Evolutionary conservation across 2,329 filamentous ascomycete genomes (phyloP).

Genomic region (Pestalotiopsis sp.): DNA sequence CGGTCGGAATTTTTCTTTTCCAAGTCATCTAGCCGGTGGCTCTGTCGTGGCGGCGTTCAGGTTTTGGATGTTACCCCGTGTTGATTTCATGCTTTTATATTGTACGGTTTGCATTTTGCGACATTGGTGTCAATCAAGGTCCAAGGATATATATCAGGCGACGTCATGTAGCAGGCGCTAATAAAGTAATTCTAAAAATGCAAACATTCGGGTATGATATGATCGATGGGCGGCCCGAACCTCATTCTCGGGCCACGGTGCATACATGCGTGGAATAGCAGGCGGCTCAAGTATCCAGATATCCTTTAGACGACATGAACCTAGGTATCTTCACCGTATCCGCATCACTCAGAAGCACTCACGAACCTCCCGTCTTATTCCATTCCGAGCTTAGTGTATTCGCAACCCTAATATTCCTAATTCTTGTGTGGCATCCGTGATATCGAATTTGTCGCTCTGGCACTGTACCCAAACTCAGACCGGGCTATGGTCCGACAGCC

Average conservation of each 20-base stretch:
- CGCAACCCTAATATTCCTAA: too few relatives aligned
- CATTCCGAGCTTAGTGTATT: too few relatives aligned
- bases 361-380: too few relatives aligned
- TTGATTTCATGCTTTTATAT: not conserved
- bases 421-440: too few relatives aligned
- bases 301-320: too few relatives aligned
- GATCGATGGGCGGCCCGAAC: not conserved
- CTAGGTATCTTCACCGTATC: too few relatives aligned
- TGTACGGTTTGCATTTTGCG: not conserved
- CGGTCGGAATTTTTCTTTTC: too few relatives aligned
- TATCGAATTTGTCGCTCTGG: too few relatives aligned
- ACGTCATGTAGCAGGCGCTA: not conserved
- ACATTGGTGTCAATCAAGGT: not conserved
- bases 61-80: not conserved
- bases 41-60: not conserved
- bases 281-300: too few relatives aligned
- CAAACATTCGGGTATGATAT: not conserved
- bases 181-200: not conserved
- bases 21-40: constrained; percentile 10
- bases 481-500: too few relatives aligned
- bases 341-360: too few relatives aligned
- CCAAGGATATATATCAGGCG: not conserved
- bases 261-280: not conserved
- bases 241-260: not conserved
- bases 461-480: too few relatives aligned